Percentiles rank a stretch among this genome's conserved stretches.
Conservation (phyloP, 108 stramenopile genomes). For the Phaeodactylum tricornutum region DNA sequence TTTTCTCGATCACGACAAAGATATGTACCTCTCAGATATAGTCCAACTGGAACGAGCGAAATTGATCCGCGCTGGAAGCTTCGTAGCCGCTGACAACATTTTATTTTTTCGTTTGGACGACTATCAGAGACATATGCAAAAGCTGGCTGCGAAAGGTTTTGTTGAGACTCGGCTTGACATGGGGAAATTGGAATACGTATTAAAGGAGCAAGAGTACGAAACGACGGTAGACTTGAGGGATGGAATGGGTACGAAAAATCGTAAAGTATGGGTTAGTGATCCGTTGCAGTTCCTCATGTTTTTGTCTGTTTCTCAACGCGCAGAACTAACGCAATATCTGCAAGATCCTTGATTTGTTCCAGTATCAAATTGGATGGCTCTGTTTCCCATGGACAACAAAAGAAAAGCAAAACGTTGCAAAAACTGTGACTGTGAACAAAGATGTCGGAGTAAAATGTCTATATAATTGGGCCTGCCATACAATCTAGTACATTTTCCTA, state of each 20-base stretch:
- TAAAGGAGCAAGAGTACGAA: neutral
- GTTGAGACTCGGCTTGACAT: slow-evolving; percentile 38
- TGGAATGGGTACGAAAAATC: too few relatives aligned
- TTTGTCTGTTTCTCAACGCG: too few relatives aligned
- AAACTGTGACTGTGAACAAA: neutral
- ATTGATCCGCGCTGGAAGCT: slow-evolving; percentile 29
- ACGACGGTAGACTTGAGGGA: too few relatives aligned
- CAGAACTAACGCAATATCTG: too few relatives aligned
- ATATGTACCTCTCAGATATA: slow-evolving; percentile 63
- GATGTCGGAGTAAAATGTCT: neutral
- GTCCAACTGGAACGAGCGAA: slow-evolving; percentile 35
- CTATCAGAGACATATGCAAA: slow-evolving; percentile 56
- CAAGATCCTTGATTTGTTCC: too few relatives aligned
- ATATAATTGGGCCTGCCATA: neutral
- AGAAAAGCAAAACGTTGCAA: too few relatives aligned
- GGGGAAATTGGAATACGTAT: slow-evolving; percentile 48
- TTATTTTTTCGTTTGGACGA: slow-evolving; percentile 58
- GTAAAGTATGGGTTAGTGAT: too few relatives aligned
- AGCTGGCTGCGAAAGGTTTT: slow-evolving; percentile 29
- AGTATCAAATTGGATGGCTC: too few relatives aligned
- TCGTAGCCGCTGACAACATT: slow-evolving; percentile 87
- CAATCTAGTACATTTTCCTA: neutral
- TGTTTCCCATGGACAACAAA: too few relatives aligned
- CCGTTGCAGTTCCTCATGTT: too few relatives aligned
- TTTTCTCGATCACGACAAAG: slow-evolving; percentile 89